phyloP scores from a whole-genome alignment of 2,329 filamentous ascomycete species.

The Talaromyces sp. region DNA sequence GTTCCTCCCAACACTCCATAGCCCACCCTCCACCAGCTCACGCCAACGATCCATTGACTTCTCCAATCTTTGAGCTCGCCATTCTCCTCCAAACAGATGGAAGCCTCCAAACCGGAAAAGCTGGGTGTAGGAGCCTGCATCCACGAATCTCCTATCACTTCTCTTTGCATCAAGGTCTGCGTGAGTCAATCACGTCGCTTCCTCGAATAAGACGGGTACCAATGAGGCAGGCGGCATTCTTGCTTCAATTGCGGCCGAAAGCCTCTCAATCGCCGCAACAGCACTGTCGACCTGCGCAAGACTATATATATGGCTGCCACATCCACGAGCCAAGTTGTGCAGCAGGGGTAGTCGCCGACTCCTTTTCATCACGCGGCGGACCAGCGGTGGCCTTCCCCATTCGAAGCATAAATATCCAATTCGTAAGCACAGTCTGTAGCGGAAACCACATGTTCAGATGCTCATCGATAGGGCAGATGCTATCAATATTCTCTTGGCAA shows the following conservation, averaged over 20 bases:
- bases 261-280: constrained; percentile 19
- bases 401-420: constrained; percentile 14
- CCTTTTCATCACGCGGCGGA: background rate
- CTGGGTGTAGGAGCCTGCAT: constrained; percentile 10
- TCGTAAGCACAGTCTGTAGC: constrained; percentile 22
- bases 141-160: constrained; percentile 11
- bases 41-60: constrained; percentile 21
- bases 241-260: constrained; percentile 5
- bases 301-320: constrained; percentile 22
- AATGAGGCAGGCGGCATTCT: constrained; percentile 1
- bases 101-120: constrained; percentile 13
- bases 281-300: constrained; percentile 19
- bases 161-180: constrained; percentile 5
- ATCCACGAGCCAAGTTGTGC: constrained; percentile 13
- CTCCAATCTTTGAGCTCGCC: constrained; percentile 20
- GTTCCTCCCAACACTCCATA: constrained; percentile 22
- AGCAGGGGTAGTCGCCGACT: background rate
- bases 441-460: constrained; percentile 22
- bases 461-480: constrained; percentile 19
- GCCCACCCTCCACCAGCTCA: constrained; percentile 21
- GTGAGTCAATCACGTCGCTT: constrained; percentile 2
- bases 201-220: background rate
- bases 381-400: constrained; percentile 12
- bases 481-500: constrained; percentile 15
- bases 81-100: constrained; percentile 19